phyloP scores from a whole-genome alignment of 371 early-diverging fungal genomes.

The Saksenaea vasiformis region DNA sequence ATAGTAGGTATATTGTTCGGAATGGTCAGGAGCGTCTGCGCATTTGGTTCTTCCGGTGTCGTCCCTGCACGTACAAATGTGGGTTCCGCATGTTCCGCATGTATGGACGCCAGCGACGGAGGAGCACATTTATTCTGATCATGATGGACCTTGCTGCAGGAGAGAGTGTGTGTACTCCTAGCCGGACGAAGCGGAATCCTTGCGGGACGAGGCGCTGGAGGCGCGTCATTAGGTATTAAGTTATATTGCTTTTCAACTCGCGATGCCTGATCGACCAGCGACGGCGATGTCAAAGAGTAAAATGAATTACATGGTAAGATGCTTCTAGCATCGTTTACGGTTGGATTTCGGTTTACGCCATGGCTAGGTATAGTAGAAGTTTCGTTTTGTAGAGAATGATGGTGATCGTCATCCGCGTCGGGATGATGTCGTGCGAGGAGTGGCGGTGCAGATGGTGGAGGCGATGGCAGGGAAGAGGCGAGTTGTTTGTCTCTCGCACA shows the following conservation, averaged over 20 bases:
- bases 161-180: conserved; percentile 9
- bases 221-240: not conserved
- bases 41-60: not conserved
- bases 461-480: conserved; percentile 4
- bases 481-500: not conserved
- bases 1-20: conserved; percentile 7
- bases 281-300: conserved; percentile 9
- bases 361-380: not conserved
- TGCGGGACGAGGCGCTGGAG: not conserved
- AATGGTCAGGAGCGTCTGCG: not conserved
- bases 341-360: not conserved
- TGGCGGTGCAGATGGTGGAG: conserved; percentile 15
- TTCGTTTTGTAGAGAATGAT: not conserved
- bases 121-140: conserved; percentile 3
- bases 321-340: not conserved
- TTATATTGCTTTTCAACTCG: not conserved
- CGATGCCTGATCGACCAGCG: not conserved
- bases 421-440: not conserved
- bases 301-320: conserved; percentile 6
- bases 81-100: conserved; percentile 37
- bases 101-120: conserved; percentile 22
- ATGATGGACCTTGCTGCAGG: conserved; percentile 7
- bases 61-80: conserved; percentile 26
- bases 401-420: not conserved
- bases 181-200: not conserved